Conservation (phyloP, 805 yeast species). For the Wilhelminamyces savonicus region DNA sequence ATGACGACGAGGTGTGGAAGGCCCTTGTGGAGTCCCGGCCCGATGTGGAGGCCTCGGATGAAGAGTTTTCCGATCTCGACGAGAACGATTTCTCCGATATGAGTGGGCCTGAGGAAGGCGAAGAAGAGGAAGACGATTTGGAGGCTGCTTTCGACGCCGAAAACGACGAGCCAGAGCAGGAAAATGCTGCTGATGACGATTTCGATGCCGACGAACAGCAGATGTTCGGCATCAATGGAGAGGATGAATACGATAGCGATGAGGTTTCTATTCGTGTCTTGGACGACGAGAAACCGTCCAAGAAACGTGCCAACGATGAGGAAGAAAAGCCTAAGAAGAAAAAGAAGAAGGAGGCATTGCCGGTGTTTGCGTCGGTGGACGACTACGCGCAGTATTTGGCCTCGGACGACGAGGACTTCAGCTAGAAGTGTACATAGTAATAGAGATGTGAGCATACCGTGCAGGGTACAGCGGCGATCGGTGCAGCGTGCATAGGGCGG, state of each 20-base stretch:
- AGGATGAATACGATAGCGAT: conserved; percentile 2
- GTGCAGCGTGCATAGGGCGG: too few relatives aligned
- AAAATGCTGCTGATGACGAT: conserved; percentile 9
- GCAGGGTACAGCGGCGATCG: too few relatives aligned
- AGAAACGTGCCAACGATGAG: conserved; percentile 18
- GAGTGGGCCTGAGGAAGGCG: conserved; percentile 39
- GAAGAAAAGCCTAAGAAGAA: conserved; percentile 14
- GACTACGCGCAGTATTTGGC: conserved; percentile 72
- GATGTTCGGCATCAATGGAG: conserved; percentile 12
- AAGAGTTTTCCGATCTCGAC: conserved; percentile 12
- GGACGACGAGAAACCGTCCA: conserved; percentile 14
- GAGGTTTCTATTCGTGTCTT: too few relatives aligned
- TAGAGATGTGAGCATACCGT: too few relatives aligned
- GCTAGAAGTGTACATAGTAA: too few relatives aligned
- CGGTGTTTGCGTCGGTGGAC: conserved; percentile 83
- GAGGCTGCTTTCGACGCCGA: conserved; percentile 12
- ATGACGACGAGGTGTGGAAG: conserved; percentile 74
- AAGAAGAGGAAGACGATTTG: conserved; percentile 23
- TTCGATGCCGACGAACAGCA: conserved; percentile 17
- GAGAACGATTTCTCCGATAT: conserved; percentile 25
- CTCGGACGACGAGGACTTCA: conserved; percentile 64
- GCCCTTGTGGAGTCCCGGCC: conserved; percentile 74
- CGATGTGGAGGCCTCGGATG: conserved; percentile 47
- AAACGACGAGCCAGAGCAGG: conserved; percentile 5
- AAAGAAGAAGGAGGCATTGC: conserved; percentile 51